phyloP scores from a whole-genome alignment of 73 alveolate species.

The Breviolum minutum region DNA sequence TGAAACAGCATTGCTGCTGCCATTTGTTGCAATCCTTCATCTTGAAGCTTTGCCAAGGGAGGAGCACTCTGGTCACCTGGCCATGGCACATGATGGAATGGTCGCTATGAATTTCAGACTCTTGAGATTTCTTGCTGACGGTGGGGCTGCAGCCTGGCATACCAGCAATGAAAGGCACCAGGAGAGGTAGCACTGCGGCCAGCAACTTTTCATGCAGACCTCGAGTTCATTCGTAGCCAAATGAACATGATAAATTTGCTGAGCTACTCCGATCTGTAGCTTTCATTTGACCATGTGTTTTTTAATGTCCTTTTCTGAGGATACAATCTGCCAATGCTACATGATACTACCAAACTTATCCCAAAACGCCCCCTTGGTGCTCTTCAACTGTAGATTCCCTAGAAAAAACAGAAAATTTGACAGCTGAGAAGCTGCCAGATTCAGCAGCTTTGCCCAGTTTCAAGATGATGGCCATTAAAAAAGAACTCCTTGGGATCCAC shows the following conservation, averaged over 20 bases:
- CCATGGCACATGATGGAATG: too few relatives aligned
- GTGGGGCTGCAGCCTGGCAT: constrained; percentile 40
- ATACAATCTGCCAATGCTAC: too few relatives aligned
- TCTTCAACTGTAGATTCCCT: too few relatives aligned
- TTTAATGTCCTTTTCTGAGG: too few relatives aligned
- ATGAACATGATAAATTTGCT: too few relatives aligned
- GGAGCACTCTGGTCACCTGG: constrained; percentile 17
- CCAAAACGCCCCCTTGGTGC: too few relatives aligned
- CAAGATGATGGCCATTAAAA: constrained; percentile 17
- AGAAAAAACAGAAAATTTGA: too few relatives aligned
- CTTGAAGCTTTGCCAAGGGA: constrained; percentile 6
- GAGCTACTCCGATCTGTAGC: neutral
- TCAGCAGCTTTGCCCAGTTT: neutral
- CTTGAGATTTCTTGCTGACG: too few relatives aligned
- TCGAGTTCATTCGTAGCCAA: neutral
- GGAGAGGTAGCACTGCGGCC: neutral
- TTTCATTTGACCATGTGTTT: too few relatives aligned
- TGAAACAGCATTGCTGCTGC: constrained; percentile 37
- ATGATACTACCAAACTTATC: too few relatives aligned
- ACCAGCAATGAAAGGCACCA: constrained; percentile 21
- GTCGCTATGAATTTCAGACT: too few relatives aligned
- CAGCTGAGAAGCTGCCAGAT: neutral
- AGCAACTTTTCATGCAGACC: constrained; percentile 10
- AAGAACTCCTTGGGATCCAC: constrained; percentile 8
- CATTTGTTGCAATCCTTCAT: neutral